These are phyloP conservation scores for Dictyostelium brefeldianum DNA, from an alignment of 78 protist genomes.

Conservation along the genomic window DNA sequence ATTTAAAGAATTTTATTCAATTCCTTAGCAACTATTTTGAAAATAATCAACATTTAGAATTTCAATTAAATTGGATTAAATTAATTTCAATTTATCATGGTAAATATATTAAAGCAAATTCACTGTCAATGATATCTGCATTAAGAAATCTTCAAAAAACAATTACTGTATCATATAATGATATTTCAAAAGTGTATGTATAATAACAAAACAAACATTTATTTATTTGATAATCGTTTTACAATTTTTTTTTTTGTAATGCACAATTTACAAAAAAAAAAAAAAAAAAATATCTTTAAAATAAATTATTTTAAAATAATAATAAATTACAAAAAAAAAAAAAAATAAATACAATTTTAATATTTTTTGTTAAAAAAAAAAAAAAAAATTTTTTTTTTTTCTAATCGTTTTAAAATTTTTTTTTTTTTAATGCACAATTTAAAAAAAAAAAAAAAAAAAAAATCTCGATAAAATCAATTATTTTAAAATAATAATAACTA, in stretches of 20 bases:
- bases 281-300: not conserved
- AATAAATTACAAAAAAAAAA: too few species aligned
- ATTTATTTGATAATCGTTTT: too few species aligned
- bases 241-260: not conserved
- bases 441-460: not conserved
- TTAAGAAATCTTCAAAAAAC: conserved; percentile 82
- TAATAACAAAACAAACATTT: not conserved
- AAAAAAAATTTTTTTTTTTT: too few species aligned
- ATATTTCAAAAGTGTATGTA: conserved; percentile 78
- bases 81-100: conserved; percentile 81
- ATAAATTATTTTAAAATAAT: too few species aligned
- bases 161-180: conserved; percentile 47
- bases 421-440: not conserved
- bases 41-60: conserved; percentile 82
- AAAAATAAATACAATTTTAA: too few species aligned
- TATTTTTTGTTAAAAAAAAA: too few species aligned
- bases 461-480: not conserved
- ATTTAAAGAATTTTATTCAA: conserved; percentile 78
- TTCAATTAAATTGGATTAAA: conserved; percentile 85
- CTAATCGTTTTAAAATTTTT: too few species aligned
- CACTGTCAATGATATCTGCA: conserved; percentile 34
- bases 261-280: not conserved
- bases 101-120: conserved; percentile 51
- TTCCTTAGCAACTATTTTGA: conserved; percentile 72
- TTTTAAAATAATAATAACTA: not conserved